phyloP scores from a whole-genome alignment of 2,329 filamentous ascomycete species.

The Venturia pyrina region DNA sequence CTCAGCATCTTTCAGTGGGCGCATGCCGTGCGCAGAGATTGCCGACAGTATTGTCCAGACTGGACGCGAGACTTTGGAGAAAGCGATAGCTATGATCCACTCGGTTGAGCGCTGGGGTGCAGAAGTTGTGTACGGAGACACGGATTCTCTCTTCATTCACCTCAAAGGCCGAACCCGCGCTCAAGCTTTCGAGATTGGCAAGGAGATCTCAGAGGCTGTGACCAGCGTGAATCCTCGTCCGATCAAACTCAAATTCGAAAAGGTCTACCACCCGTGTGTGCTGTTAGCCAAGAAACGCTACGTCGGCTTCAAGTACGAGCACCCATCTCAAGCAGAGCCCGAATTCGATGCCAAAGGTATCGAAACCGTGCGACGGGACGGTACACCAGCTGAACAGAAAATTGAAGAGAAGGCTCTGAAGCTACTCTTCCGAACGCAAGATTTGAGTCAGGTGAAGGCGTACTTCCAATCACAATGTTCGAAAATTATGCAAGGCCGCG shows the following conservation, averaged over 20 bases:
- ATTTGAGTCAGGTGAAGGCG: constrained; percentile 76
- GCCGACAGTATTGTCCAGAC: constrained; percentile 98
- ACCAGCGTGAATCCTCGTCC: constrained; percentile 85
- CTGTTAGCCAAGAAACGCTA: constrained; percentile 95
- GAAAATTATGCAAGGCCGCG: constrained; percentile 82
- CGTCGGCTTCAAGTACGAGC: constrained; percentile 95
- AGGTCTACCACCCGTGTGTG: constrained; percentile 93
- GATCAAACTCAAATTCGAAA: constrained; percentile 95
- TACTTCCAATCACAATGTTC: constrained; percentile 86
- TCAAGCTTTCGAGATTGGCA: constrained; percentile 84
- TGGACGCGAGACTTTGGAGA: constrained; percentile 86
- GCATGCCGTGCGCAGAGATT: constrained; percentile 97
- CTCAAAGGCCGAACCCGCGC: constrained; percentile 78
- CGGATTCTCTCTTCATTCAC: constrained; percentile 86
- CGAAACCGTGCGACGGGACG: constrained; percentile 90
- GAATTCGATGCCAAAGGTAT: constrained; percentile 98
- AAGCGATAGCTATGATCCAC: constrained; percentile 86
- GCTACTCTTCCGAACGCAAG: constrained; percentile 79
- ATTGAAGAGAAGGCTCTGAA: constrained; percentile 89
- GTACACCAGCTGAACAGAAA: constrained; percentile 90
- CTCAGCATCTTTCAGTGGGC: constrained; percentile 88
- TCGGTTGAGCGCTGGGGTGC: constrained; percentile 79
- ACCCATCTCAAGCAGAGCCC: constrained; percentile 60
- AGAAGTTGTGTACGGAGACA: constrained; percentile 96
- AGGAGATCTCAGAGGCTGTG: constrained; percentile 80